A percentile compares a stretch with the other conserved stretches of the same genome.
These are phyloP conservation scores for Geotrichum bryndzae DNA, from an alignment of 1,139 yeast species.

Conservation along the genomic window DNA sequence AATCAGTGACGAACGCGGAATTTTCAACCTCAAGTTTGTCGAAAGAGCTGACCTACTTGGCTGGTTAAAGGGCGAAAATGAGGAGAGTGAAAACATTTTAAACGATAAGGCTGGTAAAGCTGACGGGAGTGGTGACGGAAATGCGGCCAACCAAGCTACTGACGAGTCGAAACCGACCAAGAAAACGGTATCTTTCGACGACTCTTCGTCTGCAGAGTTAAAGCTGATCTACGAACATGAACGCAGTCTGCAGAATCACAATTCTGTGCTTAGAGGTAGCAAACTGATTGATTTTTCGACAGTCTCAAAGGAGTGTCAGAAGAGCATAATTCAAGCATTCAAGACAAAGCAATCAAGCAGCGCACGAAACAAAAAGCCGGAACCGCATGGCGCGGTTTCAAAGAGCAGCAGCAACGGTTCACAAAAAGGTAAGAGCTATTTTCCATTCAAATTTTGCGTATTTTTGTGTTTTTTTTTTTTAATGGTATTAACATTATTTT, in stretches of 20 bases:
- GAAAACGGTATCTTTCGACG: neutral
- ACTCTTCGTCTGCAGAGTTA: slow-evolving; percentile 44
- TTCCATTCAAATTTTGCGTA: neutral
- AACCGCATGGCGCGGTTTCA: neutral
- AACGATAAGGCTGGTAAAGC: slow-evolving; percentile 1
- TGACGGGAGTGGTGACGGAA: slow-evolving; percentile 4
- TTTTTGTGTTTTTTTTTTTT: neutral
- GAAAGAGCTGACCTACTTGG: slow-evolving; percentile 80
- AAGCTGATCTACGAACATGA: slow-evolving; percentile 54
- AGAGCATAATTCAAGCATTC: slow-evolving; percentile 12
- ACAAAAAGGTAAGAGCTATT: neutral
- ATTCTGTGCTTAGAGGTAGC: slow-evolving; percentile 70
- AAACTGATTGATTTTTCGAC: slow-evolving; percentile 40
- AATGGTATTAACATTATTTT: slow-evolving; percentile 4
- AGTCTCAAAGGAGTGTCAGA: slow-evolving; percentile 16
- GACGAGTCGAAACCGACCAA: slow-evolving; percentile 11
- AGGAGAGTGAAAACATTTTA: slow-evolving; percentile 42
- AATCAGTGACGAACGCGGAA: slow-evolving; percentile 57
- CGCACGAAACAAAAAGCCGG: slow-evolving; percentile 1
- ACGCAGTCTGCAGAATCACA: slow-evolving; percentile 67
- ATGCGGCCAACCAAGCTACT: slow-evolving; percentile 30
- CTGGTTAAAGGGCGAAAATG: slow-evolving; percentile 69
- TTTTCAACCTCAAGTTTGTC: slow-evolving; percentile 72
- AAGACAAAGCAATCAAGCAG: slow-evolving; percentile 7
- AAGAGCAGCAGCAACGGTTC: neutral